phyloP scores from a whole-genome alignment of 257 asterid genomes.

The Nicotiana tabacum region DNA sequence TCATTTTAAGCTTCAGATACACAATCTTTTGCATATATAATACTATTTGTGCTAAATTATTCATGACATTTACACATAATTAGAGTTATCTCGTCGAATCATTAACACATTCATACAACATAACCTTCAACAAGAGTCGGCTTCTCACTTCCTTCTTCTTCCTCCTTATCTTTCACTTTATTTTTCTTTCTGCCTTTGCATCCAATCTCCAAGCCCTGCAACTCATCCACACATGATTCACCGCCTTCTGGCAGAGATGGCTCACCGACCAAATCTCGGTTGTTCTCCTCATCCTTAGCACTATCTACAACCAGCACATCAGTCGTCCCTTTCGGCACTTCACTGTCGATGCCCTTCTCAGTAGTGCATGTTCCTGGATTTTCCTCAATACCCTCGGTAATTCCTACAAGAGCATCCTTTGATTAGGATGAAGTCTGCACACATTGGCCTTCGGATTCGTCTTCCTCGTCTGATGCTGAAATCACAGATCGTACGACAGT shows the following conservation, averaged over 20 bases:
- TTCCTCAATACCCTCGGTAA: conserved; percentile 23
- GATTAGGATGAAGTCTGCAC: conserved; percentile 47
- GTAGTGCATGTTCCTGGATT: conserved; percentile 39
- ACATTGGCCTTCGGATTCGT: conserved; percentile 35
- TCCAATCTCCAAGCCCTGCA: conserved; percentile 57
- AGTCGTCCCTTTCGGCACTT: conserved; percentile 30
- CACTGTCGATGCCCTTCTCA: conserved; percentile 47
- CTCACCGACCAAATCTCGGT: conserved; percentile 37
- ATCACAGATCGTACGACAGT: conserved; percentile 52
- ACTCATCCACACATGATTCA: conserved; percentile 54
- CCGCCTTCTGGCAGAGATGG: conserved; percentile 26
- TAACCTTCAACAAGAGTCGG: conserved; percentile 48
- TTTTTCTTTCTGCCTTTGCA: conserved; percentile 30
- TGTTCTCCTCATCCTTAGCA: conserved; percentile 20
- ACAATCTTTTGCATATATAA: neutral
- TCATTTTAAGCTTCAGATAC: no score
- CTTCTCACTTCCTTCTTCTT: conserved; percentile 16
- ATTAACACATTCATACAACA: no score
- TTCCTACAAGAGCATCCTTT: conserved; percentile 28
- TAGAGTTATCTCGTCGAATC: neutral
- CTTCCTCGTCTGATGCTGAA: conserved; percentile 42
- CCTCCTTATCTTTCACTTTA: conserved; percentile 20
- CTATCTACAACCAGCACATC: conserved; percentile 42
- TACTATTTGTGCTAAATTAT: no score
- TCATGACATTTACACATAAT: neutral